Conservation (phyloP, 2,329 filamentous ascomycete species). For the Metarhizium humberi region DNA sequence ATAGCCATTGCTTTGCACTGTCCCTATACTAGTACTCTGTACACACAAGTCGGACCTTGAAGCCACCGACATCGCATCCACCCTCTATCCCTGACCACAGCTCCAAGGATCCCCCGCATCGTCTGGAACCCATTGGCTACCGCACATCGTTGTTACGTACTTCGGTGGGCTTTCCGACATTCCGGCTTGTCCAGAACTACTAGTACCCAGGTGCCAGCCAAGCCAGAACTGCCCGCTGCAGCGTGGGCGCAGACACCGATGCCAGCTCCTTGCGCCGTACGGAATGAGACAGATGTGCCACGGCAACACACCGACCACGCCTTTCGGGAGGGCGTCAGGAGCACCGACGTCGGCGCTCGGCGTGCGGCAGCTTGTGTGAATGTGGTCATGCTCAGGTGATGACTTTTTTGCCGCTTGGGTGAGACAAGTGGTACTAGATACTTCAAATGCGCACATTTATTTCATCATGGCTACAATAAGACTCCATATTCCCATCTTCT, state of each 20-base stretch:
- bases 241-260: neutral
- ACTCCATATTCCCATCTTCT: neutral
- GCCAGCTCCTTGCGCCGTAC: neutral
- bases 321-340: too few relatives aligned
- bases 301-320: neutral
- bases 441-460: neutral
- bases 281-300: neutral
- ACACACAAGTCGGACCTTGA: neutral
- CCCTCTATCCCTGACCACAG: neutral
- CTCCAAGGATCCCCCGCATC: neutral
- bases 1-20: too few relatives aligned
- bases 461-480: neutral
- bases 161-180: neutral
- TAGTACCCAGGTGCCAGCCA: neutral
- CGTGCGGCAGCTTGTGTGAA: too few relatives aligned
- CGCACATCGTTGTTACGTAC: conserved; percentile 3
- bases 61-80: neutral
- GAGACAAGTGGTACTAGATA: neutral
- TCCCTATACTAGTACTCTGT: neutral
- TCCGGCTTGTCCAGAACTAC: neutral
- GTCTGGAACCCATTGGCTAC: neutral
- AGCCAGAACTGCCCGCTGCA: neutral
- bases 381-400: neutral
- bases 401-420: neutral
- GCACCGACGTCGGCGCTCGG: too few relatives aligned